Evolutionary conservation across 2,329 filamentous ascomycete genomes (phyloP), one percentile per base, ranked within the genome.

Genomic region (Delphinella strobiligena): DNA sequence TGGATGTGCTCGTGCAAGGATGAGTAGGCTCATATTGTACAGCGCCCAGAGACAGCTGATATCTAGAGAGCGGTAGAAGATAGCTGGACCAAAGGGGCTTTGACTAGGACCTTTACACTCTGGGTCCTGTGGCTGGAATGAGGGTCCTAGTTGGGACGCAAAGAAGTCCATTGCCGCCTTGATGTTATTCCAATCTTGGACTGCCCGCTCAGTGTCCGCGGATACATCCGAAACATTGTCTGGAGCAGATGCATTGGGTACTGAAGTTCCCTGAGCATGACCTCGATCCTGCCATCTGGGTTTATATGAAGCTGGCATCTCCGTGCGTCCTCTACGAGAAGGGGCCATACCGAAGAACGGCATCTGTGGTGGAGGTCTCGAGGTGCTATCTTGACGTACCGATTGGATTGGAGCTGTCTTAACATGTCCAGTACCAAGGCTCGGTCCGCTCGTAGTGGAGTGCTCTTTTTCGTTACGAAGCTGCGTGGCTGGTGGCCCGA

Each of bases 1-100:
- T 0, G 91, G 91, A 49, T 95, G 88, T 1, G 79, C 71, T 24
- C 91, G 74, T 43, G 89, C 69, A n/a, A 91, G 71, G 39, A 88
- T 72, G 42, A 96, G 89, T 34, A 86, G 71, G 1, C 80, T 80
- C 68, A 89, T 84, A 59, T 93, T 82, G 57, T 84, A 88, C 47
- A 88, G 81, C 54, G 83, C 78, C 85, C 87, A 94, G 16, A 95
- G 70, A 24, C 84, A 81, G 2, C 83, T 84, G 46, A 96, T 82
- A n/a, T 81, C 80, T 56, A 86, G 89, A 2, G 83, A 89, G 19
- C 84, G 75, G 55, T 93, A 95, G 47, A 86, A 78, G 5, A 87
- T 63, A 0, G 84, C 81, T 2, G 76, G 73, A 0, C 91, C 89
- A 53, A 95, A 98, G 0, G 89, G 86, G 1, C 86, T 80, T 12